Percentiles rank a stretch among this genome's conserved stretches.
Evolutionary conservation across 345 rosid species (phyloP).

Genomic region (Hibiscus syriacus): DNA sequence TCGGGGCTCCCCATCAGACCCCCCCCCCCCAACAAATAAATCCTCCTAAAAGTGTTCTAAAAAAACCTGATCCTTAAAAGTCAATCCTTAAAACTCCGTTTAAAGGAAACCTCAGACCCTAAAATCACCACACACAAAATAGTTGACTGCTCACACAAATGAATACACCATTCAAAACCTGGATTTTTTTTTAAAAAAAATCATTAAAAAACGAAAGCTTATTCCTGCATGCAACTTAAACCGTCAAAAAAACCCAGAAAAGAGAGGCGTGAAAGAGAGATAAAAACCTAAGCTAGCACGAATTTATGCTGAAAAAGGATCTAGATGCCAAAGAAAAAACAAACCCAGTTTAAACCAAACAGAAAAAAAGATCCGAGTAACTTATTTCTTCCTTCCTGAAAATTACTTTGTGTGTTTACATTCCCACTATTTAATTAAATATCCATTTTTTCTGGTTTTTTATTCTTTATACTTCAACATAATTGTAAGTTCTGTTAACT

Average conservation of each 20-base stretch:
- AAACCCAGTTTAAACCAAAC: background rate
- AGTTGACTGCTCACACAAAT: slow-evolving; percentile 19
- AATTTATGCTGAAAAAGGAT: background rate
- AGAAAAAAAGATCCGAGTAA: background rate
- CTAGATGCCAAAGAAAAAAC: background rate
- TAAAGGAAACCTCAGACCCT: slow-evolving; percentile 11
- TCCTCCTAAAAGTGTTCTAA: background rate
- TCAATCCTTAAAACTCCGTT: slow-evolving; percentile 14
- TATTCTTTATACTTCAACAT: background rate
- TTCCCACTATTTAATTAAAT: background rate
- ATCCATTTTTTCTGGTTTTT: background rate
- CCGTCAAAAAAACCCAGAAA: slow-evolving; percentile 3
- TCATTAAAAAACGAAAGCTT: background rate
- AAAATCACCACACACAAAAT: slow-evolving; percentile 13
- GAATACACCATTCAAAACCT: slow-evolving; percentile 16
- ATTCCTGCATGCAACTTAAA: slow-evolving; percentile 23
- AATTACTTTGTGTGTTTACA: background rate
- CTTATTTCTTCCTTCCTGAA: background rate
- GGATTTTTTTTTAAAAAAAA: too few species aligned
- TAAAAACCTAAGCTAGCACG: slow-evolving; percentile 3
- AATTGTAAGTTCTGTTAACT: background rate
- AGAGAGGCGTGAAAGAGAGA: background rate
- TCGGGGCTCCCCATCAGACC: slow-evolving; percentile 62
- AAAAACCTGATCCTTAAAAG: slow-evolving; percentile 15
- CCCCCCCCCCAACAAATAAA: slow-evolving; percentile 14